Conservation (phyloP, 805 yeast species). For the Candida palmyrensis region DNA sequence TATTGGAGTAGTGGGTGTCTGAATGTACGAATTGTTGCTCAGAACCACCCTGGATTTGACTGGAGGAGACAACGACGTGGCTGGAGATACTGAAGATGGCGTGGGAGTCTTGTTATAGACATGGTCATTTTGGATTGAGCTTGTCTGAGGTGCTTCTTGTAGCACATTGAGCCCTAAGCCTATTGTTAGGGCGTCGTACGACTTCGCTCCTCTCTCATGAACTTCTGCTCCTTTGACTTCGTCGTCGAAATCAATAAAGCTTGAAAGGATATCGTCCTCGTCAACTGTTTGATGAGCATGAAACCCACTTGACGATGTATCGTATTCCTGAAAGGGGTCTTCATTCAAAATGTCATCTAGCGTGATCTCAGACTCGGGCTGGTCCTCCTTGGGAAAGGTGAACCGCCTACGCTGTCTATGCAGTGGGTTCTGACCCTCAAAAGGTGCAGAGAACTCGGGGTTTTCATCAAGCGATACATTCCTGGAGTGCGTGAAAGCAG, state of each 20-base stretch:
- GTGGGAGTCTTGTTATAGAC: neutral
- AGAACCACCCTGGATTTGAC: no score
- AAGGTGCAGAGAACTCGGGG: no score
- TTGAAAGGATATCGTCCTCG: slow-evolving; percentile 5
- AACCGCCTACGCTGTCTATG: no score
- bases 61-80: slow-evolving; percentile 2
- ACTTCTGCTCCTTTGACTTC: no score
- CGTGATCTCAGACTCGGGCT: no score
- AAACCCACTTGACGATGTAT: neutral
- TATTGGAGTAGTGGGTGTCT: slow-evolving; percentile 2
- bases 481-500: no score
- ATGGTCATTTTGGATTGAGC: neutral
- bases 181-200: neutral
- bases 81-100: neutral
- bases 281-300: neutral
- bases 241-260: slow-evolving; percentile 9
- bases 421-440: no score
- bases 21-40: neutral
- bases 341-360: slow-evolving; percentile 12
- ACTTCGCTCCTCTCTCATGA: slow-evolving; percentile 1
- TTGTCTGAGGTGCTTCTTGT: neutral
- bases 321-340: slow-evolving; percentile 10
- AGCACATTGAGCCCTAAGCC: slow-evolving; percentile 1
- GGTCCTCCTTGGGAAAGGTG: no score
- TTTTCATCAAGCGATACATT: no score